These are phyloP conservation scores for Prunus salicina DNA, from an alignment of 306 rosid genomes.

Conservation along the genomic window DNA sequence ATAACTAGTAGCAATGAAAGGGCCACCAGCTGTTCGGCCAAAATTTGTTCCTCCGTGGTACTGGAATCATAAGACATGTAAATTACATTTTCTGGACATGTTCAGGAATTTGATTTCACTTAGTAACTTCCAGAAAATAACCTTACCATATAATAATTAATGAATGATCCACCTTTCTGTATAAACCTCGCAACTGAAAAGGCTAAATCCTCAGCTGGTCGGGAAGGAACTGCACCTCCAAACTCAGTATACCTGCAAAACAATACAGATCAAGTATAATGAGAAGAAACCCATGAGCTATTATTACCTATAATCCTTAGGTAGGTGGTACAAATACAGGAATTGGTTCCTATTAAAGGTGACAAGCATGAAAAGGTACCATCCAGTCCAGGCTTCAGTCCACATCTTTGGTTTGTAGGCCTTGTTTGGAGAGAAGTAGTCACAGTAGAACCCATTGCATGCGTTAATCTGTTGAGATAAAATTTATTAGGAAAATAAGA, in stretches of 20 bases:
- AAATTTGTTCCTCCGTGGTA: slow-evolving; percentile 98
- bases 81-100: slow-evolving; percentile 16
- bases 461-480: slow-evolving; percentile 67
- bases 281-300: background rate
- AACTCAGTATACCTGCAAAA: slow-evolving; percentile 78
- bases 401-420: slow-evolving; percentile 98
- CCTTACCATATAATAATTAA: slow-evolving; percentile 90
- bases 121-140: slow-evolving; percentile 16
- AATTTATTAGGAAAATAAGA: slow-evolving; percentile 15
- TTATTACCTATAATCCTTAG: background rate
- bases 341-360: slow-evolving; percentile 19
- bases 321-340: background rate
- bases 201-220: slow-evolving; percentile 94
- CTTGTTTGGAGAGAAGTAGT: slow-evolving; percentile 89
- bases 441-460: slow-evolving; percentile 97
- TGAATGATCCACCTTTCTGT: slow-evolving; percentile 90
- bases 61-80: slow-evolving; percentile 41
- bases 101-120: slow-evolving; percentile 3
- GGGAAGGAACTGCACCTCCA: slow-evolving; percentile 90
- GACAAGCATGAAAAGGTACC: slow-evolving; percentile 43
- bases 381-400: slow-evolving; percentile 99
- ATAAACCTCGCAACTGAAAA: slow-evolving; percentile 92
- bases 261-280: slow-evolving; percentile 6
- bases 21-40: slow-evolving; percentile 99
- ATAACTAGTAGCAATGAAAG: slow-evolving; percentile 91